These are phyloP conservation scores for Acaromyces ingoldii DNA, from an alignment of 1,284 basidiomycete species.

Conservation along the genomic window DNA sequence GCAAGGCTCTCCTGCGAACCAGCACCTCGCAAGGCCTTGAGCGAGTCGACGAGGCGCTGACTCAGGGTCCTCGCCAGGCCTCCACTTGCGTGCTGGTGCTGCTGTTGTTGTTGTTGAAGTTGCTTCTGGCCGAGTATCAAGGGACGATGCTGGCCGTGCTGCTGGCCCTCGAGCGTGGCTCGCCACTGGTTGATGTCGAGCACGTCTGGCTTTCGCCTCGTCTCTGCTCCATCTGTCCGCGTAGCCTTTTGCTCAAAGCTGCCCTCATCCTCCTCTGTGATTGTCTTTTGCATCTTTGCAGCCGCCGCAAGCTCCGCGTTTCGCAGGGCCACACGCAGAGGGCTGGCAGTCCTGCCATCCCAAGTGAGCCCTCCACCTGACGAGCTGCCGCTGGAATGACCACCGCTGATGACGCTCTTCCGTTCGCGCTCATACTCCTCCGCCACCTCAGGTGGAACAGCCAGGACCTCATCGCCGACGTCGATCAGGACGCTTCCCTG, in stretches of 20 bases:
- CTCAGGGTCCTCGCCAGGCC: constrained; percentile 16
- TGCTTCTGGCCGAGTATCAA: constrained; percentile 9
- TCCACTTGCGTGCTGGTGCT: neutral
- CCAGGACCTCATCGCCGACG: constrained; percentile 35
- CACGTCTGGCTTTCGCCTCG: neutral
- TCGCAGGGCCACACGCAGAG: neutral
- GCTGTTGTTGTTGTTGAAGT: constrained; percentile 10
- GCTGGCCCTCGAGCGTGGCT: constrained; percentile 6
- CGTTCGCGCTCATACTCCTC: constrained; percentile 20
- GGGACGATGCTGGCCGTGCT: constrained; percentile 13
- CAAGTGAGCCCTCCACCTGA: neutral
- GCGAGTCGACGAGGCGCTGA: constrained; percentile 17
- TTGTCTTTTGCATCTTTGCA: neutral
- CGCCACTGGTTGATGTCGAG: neutral
- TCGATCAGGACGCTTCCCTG: constrained; percentile 31
- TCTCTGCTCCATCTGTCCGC: no score
- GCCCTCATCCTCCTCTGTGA: neutral
- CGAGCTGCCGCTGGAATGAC: constrained; percentile 3
- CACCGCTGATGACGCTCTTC: constrained; percentile 12
- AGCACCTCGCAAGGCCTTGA: constrained; percentile 10
- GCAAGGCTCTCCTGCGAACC: neutral
- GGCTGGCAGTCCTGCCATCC: neutral
- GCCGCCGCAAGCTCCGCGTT: constrained; percentile 3
- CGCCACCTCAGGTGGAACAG: constrained; percentile 27
- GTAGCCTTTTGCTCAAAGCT: no score